A percentile compares a stretch with the other conserved stretches of the same genome.
Evolutionary conservation across 345 rosid species (phyloP).

Genomic region (Citrus cavaleriei): DNA sequence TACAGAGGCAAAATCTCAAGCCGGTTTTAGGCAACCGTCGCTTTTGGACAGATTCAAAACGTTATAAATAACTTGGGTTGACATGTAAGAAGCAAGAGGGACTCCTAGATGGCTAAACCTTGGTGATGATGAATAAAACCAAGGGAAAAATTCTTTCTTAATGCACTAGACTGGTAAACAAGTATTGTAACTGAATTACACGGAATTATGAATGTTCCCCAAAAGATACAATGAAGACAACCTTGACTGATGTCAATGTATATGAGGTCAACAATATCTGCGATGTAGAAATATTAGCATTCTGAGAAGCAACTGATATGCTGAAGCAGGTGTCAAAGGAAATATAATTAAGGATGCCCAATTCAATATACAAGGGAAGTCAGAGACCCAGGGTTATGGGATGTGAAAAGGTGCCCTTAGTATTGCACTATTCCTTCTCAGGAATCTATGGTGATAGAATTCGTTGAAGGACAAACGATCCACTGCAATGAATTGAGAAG

Average conservation of each 20-base stretch:
- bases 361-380: not conserved
- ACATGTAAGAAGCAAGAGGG: too few relatives aligned
- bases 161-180: not conserved
- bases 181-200: not conserved
- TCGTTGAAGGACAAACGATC: conserved; percentile 25
- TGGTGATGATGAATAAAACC: too few relatives aligned
- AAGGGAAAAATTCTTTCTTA: not conserved
- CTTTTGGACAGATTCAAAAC: not conserved
- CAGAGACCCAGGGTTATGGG: not conserved
- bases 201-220: not conserved
- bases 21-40: not conserved
- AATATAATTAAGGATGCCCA: not conserved
- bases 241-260: not conserved
- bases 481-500: conserved; percentile 5
- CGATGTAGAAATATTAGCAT: not conserved
- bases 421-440: conserved; percentile 21
- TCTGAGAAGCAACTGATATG: not conserved
- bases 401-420: not conserved
- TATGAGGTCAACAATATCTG: not conserved
- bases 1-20: too few relatives aligned
- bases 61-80: not conserved
- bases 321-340: not conserved
- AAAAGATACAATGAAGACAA: not conserved
- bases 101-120: too few relatives aligned
- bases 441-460: conserved; percentile 23